phyloP scores from a whole-genome alignment of 306 rosid genomes.

The Ceratonia siliqua region DNA sequence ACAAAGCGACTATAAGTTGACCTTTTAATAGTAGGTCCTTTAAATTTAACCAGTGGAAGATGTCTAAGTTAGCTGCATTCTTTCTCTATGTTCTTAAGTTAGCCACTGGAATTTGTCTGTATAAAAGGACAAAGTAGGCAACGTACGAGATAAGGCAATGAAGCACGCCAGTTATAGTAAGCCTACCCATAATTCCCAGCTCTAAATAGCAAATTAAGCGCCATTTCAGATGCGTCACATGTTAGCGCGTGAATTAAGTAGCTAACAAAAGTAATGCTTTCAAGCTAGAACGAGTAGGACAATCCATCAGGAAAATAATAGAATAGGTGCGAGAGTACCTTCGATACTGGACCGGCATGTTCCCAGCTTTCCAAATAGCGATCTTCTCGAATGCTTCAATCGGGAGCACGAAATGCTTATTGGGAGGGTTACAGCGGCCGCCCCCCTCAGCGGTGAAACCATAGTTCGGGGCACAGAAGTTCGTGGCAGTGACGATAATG shows the following conservation, averaged over 20 bases:
- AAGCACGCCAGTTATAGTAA: neutral
- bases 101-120: neutral
- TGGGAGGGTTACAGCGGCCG: constrained; percentile 89
- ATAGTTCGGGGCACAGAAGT: constrained; percentile 90
- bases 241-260: neutral
- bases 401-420: constrained; percentile 84
- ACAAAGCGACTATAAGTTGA: neutral
- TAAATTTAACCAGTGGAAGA: neutral
- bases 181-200: neutral
- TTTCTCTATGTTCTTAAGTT: neutral
- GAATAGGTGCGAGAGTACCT: constrained; percentile 43
- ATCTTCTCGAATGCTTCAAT: constrained; percentile 95
- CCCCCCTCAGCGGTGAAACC: constrained; percentile 84
- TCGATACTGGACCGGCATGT: constrained; percentile 92
- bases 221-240: neutral
- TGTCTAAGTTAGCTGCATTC: neutral
- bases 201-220: neutral
- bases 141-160: neutral
- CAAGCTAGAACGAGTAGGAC: neutral
- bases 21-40: too few relatives aligned
- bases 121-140: neutral
- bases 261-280: neutral
- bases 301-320: neutral
- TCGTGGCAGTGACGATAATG: constrained; percentile 82
- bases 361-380: constrained; percentile 97